Percentiles rank a stretch among this genome's conserved stretches.
phyloP scores from a whole-genome alignment of 106 monocot genomes.

The Apostasia ramifera region DNA sequence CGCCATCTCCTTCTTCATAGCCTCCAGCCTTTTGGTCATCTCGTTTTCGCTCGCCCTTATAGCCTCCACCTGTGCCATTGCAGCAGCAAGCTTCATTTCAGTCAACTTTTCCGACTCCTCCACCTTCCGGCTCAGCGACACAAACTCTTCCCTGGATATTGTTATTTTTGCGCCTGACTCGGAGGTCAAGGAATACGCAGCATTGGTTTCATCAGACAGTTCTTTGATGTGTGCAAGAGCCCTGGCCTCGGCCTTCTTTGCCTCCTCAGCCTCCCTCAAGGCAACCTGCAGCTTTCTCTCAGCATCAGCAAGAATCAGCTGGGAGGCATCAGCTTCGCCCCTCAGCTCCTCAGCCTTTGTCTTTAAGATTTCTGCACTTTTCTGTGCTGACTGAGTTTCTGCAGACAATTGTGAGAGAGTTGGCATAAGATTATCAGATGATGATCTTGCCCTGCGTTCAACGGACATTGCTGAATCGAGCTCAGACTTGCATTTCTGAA shows the following conservation, averaged over 20 bases:
- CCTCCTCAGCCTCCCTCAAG: constrained; percentile 46
- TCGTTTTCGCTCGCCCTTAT: constrained; percentile 50
- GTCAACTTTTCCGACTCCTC: constrained; percentile 43
- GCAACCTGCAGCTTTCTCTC: constrained; percentile 46
- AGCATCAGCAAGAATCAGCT: constrained; percentile 25
- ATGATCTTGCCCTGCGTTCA: constrained; percentile 25
- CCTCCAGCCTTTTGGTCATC: constrained; percentile 34
- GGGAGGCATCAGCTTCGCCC: constrained; percentile 38
- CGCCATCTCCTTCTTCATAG: constrained; percentile 44
- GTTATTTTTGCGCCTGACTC: constrained; percentile 37
- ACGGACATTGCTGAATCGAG: constrained; percentile 29
- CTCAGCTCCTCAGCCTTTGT: constrained; percentile 35
- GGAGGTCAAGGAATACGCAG: constrained; percentile 30
- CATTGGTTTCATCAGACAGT: constrained; percentile 28
- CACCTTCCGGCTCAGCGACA: constrained; percentile 42
- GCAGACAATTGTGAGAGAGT: constrained; percentile 36
- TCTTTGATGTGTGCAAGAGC: constrained; percentile 40
- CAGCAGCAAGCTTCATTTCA: constrained; percentile 57
- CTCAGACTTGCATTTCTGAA: constrained; percentile 48
- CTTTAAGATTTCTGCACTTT: constrained; percentile 51
- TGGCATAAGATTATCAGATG: constrained; percentile 34
- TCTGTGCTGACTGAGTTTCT: constrained; percentile 36
- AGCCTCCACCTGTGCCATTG: constrained; percentile 50
- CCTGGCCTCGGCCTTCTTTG: constrained; percentile 43
- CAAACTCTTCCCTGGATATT: constrained; percentile 45